Conservation (phyloP, 345 rosid genomes). For the Salix arbutifolia region DNA sequence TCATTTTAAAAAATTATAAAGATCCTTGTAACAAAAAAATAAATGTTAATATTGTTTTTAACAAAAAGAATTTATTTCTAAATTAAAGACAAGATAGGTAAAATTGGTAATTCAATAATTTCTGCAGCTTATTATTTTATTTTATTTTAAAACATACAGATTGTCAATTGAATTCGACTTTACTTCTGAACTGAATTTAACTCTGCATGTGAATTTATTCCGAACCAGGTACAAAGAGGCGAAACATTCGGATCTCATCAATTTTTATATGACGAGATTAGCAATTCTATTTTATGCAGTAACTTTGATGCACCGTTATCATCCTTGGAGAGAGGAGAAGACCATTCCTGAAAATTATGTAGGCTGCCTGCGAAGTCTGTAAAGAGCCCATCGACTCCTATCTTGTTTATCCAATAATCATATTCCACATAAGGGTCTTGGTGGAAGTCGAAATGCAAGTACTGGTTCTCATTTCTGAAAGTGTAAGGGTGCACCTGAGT, state of each 20-base stretch:
- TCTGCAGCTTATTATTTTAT: too few relatives aligned
- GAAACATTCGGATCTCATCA: conserved; percentile 9
- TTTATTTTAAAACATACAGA: too few relatives aligned
- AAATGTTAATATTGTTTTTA: too few relatives aligned
- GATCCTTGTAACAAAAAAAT: too few relatives aligned
- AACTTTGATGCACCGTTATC: conserved; percentile 29
- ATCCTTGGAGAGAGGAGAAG: conserved; percentile 36
- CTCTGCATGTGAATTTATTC: too few relatives aligned
- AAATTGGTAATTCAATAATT: too few relatives aligned
- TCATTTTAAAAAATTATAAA: too few relatives aligned
- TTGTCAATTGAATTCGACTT: too few relatives aligned
- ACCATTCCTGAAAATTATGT: conserved; percentile 57
- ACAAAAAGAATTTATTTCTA: too few relatives aligned
- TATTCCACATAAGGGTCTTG: conserved; percentile 75
- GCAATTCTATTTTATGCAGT: conserved; percentile 38
- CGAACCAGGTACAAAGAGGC: too few relatives aligned
- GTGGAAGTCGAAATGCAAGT: conserved; percentile 56
- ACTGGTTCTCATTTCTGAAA: conserved; percentile 61
- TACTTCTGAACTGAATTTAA: too few relatives aligned
- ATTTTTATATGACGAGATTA: conserved; percentile 41
- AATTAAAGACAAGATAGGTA: too few relatives aligned
- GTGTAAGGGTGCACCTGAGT: conserved; percentile 91
- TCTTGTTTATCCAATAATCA: conserved; percentile 68
- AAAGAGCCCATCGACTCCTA: conserved; percentile 83
- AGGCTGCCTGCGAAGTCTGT: conserved; percentile 93